Evolutionary conservation across 768 basidiomycete genomes (phyloP).

Genomic region (Coprinellus aureogranulatus): DNA sequence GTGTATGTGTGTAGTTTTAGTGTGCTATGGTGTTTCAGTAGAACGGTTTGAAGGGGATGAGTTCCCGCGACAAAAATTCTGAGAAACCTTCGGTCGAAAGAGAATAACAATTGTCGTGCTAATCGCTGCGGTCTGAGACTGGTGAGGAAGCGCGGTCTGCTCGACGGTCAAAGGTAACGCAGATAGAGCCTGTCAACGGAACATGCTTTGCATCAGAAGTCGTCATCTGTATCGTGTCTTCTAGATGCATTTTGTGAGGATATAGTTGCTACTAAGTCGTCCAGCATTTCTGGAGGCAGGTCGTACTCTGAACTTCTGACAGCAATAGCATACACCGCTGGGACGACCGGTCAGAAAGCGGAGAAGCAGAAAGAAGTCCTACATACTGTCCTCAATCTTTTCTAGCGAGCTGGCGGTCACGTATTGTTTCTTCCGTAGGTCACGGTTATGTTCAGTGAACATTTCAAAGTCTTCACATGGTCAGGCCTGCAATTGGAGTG

Average conservation of each 20-base stretch:
- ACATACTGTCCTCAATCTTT: conserved; percentile 90
- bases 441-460: conserved; percentile 65
- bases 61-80: no score
- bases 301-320: conserved; percentile 75
- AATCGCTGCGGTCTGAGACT: no score
- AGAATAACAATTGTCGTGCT: no score
- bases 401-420: conserved; percentile 85
- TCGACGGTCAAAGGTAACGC: no score
- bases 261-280: conserved; percentile 60
- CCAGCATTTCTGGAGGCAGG: conserved; percentile 62
- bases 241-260: conserved; percentile 28
- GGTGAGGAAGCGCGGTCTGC: no score
- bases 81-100: no score
- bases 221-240: neutral
- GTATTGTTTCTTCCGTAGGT: conserved; percentile 81
- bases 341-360: conserved; percentile 8
- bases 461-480: conserved; percentile 72
- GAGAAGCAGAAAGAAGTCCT: neutral
- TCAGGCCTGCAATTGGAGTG: no score
- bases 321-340: conserved; percentile 71
- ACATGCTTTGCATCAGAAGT: no score
- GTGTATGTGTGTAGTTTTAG: no score
- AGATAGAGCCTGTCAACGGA: no score
- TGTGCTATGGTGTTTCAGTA: no score
- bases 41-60: no score